A percentile compares a stretch with the other conserved stretches of the same genome.
These are phyloP conservation scores for Fusarium redolens DNA, from an alignment of 2,329 filamentous ascomycete species.

Conservation along the genomic window DNA sequence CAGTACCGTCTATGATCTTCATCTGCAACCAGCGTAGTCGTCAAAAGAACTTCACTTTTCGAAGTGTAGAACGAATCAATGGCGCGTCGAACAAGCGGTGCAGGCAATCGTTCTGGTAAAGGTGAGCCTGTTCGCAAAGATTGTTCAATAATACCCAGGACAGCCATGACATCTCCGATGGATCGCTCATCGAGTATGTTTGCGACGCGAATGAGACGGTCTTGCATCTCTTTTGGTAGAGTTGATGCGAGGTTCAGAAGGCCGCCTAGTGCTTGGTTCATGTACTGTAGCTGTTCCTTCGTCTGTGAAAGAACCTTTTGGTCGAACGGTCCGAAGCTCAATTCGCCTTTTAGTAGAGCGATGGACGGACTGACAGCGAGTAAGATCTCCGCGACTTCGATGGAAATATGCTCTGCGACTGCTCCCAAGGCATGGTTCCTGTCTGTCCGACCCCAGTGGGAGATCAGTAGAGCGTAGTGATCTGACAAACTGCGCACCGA, in stretches of 20 bases:
- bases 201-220: slow-evolving; percentile 50
- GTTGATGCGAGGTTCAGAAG: slow-evolving; percentile 49
- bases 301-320: slow-evolving; percentile 46
- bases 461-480: slow-evolving; percentile 61
- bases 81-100: slow-evolving; percentile 55
- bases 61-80: slow-evolving; percentile 43
- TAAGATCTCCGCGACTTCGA: slow-evolving; percentile 48
- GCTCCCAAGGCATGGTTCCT: slow-evolving; percentile 45
- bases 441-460: slow-evolving; percentile 54
- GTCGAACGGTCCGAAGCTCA: slow-evolving; percentile 48
- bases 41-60: slow-evolving; percentile 46
- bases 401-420: slow-evolving; percentile 45
- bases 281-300: slow-evolving; percentile 46
- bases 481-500: slow-evolving; percentile 56
- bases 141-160: slow-evolving; percentile 59
- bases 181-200: slow-evolving; percentile 56
- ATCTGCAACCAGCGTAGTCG: slow-evolving; percentile 50
- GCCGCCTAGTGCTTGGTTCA: slow-evolving; percentile 50
- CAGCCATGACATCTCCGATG: slow-evolving; percentile 64
- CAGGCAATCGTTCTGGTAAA: slow-evolving; percentile 59
- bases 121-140: slow-evolving; percentile 60
- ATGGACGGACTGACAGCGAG: slow-evolving; percentile 43
- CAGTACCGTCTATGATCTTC: slow-evolving; percentile 59
- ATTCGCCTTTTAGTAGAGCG: slow-evolving; percentile 45
- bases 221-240: slow-evolving; percentile 55